These are phyloP conservation scores for Grigorovia yakushimaensis DNA, from an alignment of 805 yeast species.

Conservation along the genomic window DNA sequence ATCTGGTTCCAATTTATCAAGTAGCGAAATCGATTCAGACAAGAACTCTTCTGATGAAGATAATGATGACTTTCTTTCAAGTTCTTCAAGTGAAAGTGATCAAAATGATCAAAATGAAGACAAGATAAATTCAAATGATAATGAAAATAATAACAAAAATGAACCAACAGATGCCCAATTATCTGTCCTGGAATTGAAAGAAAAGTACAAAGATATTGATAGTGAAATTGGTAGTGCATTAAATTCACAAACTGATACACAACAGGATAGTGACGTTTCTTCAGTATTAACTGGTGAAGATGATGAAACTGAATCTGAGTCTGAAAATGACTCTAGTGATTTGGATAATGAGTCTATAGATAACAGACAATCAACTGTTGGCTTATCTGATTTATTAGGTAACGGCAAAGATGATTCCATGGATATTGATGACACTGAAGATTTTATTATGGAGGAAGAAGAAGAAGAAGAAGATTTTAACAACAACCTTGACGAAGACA, in stretches of 20 bases:
- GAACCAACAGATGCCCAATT: slow-evolving; percentile 17
- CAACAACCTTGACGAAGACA: no score
- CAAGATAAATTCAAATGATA: not conserved
- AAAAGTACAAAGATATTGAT: slow-evolving; percentile 32
- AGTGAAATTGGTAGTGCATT: not conserved
- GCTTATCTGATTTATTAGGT: not conserved
- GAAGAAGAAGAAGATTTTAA: slow-evolving; percentile 6
- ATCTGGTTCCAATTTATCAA: slow-evolving; percentile 5
- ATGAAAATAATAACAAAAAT: slow-evolving; percentile 12
- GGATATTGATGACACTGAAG: not conserved
- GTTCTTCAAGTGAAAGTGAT: slow-evolving; percentile 11
- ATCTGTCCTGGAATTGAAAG: slow-evolving; percentile 35
- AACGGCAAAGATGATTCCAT: not conserved
- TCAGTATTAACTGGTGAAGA: slow-evolving; percentile 17
- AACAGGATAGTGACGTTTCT: slow-evolving; percentile 2
- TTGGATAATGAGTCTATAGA: not conserved
- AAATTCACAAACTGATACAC: not conserved
- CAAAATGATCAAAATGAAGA: slow-evolving; percentile 6
- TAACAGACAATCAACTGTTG: not conserved
- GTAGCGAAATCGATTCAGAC: no score
- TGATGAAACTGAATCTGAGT: not conserved
- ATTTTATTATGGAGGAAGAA: not conserved
- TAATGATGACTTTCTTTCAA: slow-evolving; percentile 10
- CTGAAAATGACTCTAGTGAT: not conserved
- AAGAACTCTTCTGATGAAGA: slow-evolving; percentile 3